Evolutionary conservation across 139 green algal genomes (phyloP), one percentile per base, ranked within the genome.

Genomic region (Coccomyxa sp.): DNA sequence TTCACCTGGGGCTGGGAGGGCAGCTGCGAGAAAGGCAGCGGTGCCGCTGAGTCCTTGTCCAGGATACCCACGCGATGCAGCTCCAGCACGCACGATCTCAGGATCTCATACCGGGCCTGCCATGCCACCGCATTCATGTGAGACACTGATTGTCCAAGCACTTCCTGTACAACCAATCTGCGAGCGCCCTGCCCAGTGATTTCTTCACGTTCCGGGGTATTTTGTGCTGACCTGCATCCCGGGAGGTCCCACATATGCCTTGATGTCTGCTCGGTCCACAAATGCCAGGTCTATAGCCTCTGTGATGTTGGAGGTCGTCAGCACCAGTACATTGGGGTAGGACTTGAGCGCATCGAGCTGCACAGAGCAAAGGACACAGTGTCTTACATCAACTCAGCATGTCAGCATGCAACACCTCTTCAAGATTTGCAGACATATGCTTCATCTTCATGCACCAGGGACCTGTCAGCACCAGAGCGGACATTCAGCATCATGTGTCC

Each of bases 201-300:
- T 51, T 7, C 38, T 11, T 11, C 38, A 51, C 38, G 3, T 51
- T 51, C 38, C 3, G 38, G 38, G 38, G 38, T 51, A 51, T 51
- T 51, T 25, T 9, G 63, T 28, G 21, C 67, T 32, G 11, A 66
- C 80, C 80, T 88, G 57, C 82, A 89, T 18, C 1, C 86, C 83
- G 13, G 95, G 95, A 12, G 89, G 92, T 11, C 95, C 95, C 38
- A 98, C 95, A 88, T 96, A 98, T 1, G 93, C 92, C 88, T 97
- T 99, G 86, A 99, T 97, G 89, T 99, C 96, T 10, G 97, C 95
- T 25, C 96, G 87, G 89, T 99, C 96, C n/a, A 99, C 89, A 87
- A 99, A 99, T 0, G 96, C 96, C 21, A 96, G 81, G 86, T 99
- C 95, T 23, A 98, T 95, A 0, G 94, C 91, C 59, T 90, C 89